Conservation (phyloP, 1,284 basidiomycete genomes). For the Kalmanozyma brasiliensis region DNA sequence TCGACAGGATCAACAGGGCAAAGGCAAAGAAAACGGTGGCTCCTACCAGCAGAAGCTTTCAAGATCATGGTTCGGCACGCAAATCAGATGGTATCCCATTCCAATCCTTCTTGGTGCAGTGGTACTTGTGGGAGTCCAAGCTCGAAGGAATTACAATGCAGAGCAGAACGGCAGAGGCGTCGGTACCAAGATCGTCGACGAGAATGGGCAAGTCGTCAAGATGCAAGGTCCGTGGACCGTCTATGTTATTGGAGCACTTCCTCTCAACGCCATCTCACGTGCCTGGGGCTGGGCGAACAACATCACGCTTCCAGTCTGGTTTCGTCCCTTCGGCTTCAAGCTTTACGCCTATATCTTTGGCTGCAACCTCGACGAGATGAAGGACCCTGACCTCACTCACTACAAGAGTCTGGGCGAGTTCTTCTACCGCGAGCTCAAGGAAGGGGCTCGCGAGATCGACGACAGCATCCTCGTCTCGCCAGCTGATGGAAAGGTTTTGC, state of each 20-base stretch:
- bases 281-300: conserved; percentile 97
- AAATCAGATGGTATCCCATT: conserved; percentile 94
- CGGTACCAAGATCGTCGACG: conserved; percentile 72
- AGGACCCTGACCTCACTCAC: conserved; percentile 78
- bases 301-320: conserved; percentile 84
- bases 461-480: conserved; percentile 84
- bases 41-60: conserved; percentile 65
- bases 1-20: conserved; percentile 13
- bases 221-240: conserved; percentile 96
- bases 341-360: conserved; percentile 88
- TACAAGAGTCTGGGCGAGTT: conserved; percentile 91
- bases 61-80: conserved; percentile 85
- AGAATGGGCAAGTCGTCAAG: conserved; percentile 73
- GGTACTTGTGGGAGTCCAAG: conserved; percentile 72
- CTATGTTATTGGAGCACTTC: conserved; percentile 92
- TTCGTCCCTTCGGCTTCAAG: conserved; percentile 86
- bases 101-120: conserved; percentile 78
- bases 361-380: conserved; percentile 92
- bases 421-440: conserved; percentile 89
- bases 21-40: conserved; percentile 14
- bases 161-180: conserved; percentile 54
- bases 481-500: conserved; percentile 90
- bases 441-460: conserved; percentile 83
- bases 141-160: conserved; percentile 73
- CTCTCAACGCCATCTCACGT: conserved; percentile 90